Evolutionary conservation across 352 stramenopile species (phyloP).

Genomic region (Elongisporangium anandrum): DNA sequence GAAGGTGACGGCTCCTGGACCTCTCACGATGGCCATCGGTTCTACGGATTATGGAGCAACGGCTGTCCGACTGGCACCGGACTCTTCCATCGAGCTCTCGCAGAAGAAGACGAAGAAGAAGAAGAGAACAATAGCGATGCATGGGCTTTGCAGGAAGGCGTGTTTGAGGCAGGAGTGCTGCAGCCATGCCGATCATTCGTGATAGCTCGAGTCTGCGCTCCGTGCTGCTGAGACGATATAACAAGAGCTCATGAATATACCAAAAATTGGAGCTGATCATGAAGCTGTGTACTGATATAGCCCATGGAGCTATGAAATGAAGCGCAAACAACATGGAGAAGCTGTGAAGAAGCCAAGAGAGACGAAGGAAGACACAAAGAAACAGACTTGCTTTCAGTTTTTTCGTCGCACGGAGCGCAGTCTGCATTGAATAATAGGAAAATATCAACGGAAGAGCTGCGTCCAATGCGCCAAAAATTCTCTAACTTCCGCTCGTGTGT

Average conservation of each 20-base stretch:
- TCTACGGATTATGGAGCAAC: constrained; percentile 51
- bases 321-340: too few species aligned
- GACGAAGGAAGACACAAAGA: constrained; percentile 19
- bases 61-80: constrained; percentile 49
- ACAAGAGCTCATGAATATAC: too few species aligned
- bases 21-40: constrained; percentile 32
- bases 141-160: constrained; percentile 22
- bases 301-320: too few species aligned
- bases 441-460: constrained; percentile 58
- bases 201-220: constrained; percentile 14
- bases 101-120: constrained; percentile 18
- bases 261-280: too few species aligned
- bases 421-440: constrained; percentile 75
- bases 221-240: neutral
- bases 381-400: constrained; percentile 10
- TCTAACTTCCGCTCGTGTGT: constrained; percentile 61
- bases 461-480: constrained; percentile 60
- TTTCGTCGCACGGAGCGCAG: constrained; percentile 54
- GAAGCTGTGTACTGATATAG: too few species aligned
- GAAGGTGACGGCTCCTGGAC: constrained; percentile 67
- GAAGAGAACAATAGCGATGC: constrained; percentile 7
- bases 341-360: constrained; percentile 5
- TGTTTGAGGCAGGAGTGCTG: constrained; percentile 41
- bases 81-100: constrained; percentile 34
- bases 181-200: constrained; percentile 38